Conservation (phyloP, 306 rosid genomes). For the Prunus dulcis region DNA sequence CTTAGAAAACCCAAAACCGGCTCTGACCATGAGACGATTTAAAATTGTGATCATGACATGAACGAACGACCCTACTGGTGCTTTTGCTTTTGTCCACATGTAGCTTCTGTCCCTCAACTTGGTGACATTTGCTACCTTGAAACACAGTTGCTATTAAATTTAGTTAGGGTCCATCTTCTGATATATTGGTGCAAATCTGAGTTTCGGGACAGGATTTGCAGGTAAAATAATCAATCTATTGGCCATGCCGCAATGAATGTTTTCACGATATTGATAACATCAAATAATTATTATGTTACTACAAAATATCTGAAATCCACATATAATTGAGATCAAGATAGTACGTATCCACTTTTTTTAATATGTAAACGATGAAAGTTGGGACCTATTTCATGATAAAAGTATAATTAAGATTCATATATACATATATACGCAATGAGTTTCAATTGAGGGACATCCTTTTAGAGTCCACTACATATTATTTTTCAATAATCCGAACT, state of each 20-base stretch:
- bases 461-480: accelerated
- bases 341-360: background rate
- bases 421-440: too few species aligned
- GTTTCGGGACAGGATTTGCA: background rate
- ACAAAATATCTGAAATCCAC: background rate
- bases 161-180: background rate
- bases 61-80: background rate
- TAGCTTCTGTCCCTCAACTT: background rate
- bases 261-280: background rate
- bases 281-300: background rate
- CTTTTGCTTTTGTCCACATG: background rate
- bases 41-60: background rate
- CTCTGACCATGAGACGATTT: background rate
- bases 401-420: too few species aligned
- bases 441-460: too few species aligned
- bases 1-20: too few species aligned
- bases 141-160: conserved; percentile 3
- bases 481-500: too few species aligned
- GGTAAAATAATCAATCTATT: background rate
- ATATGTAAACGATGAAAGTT: background rate
- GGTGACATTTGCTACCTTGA: background rate
- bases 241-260: background rate
- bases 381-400: too few species aligned
- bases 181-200: background rate
- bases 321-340: too few species aligned